Conservation (phyloP, 2,329 filamentous ascomycete genomes). For the Huntiella moniliformis region DNA sequence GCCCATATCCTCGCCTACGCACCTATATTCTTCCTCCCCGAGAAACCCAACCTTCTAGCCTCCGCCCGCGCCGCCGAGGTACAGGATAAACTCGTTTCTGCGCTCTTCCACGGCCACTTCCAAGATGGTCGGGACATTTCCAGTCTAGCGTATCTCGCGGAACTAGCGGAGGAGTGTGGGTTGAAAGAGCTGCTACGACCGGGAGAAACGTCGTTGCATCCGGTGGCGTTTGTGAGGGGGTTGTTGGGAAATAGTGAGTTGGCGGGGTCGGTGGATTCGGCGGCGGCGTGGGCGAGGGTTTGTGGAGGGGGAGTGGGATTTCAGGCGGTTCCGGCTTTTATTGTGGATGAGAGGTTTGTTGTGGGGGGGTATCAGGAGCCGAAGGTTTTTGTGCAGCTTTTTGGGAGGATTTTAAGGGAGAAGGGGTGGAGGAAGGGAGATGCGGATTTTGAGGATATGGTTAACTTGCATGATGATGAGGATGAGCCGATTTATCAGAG, state of each 20-base stretch:
- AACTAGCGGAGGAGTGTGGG: constrained; percentile 18
- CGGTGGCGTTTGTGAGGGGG: constrained; percentile 15
- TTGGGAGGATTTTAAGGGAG: constrained; percentile 32
- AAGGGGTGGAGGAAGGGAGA: background rate
- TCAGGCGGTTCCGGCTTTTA: constrained; percentile 54
- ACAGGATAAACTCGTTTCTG: constrained; percentile 24
- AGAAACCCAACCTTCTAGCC: background rate
- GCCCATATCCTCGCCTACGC: constrained; percentile 30
- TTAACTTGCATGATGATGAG: too few relatives aligned
- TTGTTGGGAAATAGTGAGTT: constrained; percentile 18
- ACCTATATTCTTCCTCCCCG: constrained; percentile 17
- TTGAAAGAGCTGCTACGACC: constrained; percentile 15
- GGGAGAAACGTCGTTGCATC: background rate
- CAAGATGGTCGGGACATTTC: constrained; percentile 24
- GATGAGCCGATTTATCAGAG: background rate
- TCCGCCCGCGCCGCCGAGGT: constrained; percentile 14
- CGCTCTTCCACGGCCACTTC: constrained; percentile 26
- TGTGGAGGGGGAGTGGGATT: constrained; percentile 22
- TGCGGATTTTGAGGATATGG: background rate
- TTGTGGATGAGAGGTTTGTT: constrained; percentile 47
- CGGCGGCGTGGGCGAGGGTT: constrained; percentile 16
- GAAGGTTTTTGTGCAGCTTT: constrained; percentile 44
- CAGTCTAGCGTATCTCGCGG: constrained; percentile 21
- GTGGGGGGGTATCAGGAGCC: constrained; percentile 55
- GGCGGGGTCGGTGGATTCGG: constrained; percentile 17